These are phyloP conservation scores for Colletotrichum sp. DNA, from an alignment of 2,329 filamentous ascomycete genomes.

Conservation along the genomic window DNA sequence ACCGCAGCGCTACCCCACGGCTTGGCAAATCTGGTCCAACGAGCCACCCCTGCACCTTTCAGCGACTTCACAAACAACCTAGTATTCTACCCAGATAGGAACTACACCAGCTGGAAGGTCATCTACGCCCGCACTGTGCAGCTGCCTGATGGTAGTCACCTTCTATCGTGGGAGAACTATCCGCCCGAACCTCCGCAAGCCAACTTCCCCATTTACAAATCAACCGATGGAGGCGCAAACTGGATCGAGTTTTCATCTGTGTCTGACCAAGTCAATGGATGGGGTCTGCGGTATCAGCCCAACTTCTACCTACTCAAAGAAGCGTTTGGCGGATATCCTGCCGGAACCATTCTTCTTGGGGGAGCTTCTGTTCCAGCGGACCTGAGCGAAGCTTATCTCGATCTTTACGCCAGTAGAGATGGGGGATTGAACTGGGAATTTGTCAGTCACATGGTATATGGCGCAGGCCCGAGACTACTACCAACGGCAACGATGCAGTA, in stretches of 20 bases:
- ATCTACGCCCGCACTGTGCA: not conserved
- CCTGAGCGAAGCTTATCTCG: slow-evolving; percentile 68
- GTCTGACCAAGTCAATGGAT: slow-evolving; percentile 65
- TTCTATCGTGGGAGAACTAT: slow-evolving; percentile 62
- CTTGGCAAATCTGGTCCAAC: not conserved
- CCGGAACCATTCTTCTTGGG: slow-evolving; percentile 67
- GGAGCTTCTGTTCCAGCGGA: slow-evolving; percentile 64
- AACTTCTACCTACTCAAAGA: slow-evolving; percentile 67
- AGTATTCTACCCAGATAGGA: not conserved
- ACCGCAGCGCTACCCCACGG: not conserved
- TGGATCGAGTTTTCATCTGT: slow-evolving; percentile 69
- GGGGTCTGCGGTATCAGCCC: slow-evolving; percentile 72
- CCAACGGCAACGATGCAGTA: slow-evolving; percentile 70
- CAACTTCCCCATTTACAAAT: slow-evolving; percentile 58
- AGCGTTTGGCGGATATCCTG: slow-evolving; percentile 58
- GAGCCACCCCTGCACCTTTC: not conserved
- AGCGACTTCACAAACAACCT: slow-evolving; percentile 4
- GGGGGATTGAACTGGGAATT: slow-evolving; percentile 68
- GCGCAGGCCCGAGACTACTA: slow-evolving; percentile 61
- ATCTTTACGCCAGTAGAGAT: slow-evolving; percentile 70
- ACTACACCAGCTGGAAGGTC: not conserved
- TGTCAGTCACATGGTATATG: slow-evolving; percentile 64
- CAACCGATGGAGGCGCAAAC: slow-evolving; percentile 55
- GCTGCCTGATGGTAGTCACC: slow-evolving; percentile 7
- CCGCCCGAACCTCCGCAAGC: slow-evolving; percentile 58